Base-by-base conservation (phyloP, 257 asterid genomes). In the Cordia subcordata region DNA sequence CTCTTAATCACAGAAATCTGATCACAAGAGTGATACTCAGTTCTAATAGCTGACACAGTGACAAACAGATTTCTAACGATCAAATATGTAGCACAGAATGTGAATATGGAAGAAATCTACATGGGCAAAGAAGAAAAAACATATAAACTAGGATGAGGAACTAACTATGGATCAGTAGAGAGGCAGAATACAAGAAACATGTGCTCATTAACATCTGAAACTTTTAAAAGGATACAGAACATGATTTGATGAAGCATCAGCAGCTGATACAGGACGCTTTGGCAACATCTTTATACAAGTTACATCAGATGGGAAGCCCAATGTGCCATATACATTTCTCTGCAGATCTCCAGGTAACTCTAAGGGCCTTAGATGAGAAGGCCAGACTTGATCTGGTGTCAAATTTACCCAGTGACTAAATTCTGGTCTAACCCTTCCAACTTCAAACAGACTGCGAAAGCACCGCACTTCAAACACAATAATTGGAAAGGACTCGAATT, bases 141-240 rank as follows among this genome's bases (percentile, higher is more conserved):
- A n/a, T n/a, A n/a, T n/a, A n/a, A n/a, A n/a, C n/a, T n/a, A n/a
- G n/a, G n/a, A n/a, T n/a, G n/a, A n/a, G n/a, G n/a, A n/a, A n/a
- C n/a, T n/a, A n/a, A n/a, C n/a, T n/a, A n/a, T n/a, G n/a, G 4
- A 27, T 27, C 6, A 27, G 4, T 27, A 23, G 17, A 33, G 51
- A 37, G 18, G 38, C 13, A 33, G 61, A 14, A 56, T 37, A 20
- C 17, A 33, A 27, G 35, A 27, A 27, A 27, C 35, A 27, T 6
- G 35, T 6, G 6, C 6, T 27, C 35, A 27, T 27, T 27, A 27
- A 27, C 35, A 27, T 27, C 35, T 6, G 6, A 27, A 27, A 27
- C 4, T 27, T 27, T 27, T 6, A 27, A 60, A 60, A 46, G 97
- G 99, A 92, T 92, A 92, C 99, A 93, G 23, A 19, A 83, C 63